Evolutionary conservation across 2,329 filamentous ascomycete genomes (phyloP).

Genomic region (Diaporthe longicolla): DNA sequence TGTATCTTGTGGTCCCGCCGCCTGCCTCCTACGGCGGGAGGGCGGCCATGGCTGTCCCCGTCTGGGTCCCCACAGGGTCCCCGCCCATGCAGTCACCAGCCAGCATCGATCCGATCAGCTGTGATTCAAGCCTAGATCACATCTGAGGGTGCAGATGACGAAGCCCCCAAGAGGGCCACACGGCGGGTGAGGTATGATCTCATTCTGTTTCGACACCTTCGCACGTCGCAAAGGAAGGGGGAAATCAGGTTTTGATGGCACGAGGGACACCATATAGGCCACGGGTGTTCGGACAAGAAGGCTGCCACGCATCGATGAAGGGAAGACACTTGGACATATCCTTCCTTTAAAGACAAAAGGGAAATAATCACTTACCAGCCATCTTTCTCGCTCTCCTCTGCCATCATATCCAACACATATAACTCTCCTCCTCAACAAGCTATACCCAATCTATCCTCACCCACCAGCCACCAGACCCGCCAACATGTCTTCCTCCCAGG

Average conservation of each 20-base stretch:
- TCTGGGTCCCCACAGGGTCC: slow-evolving; percentile 21
- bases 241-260: slow-evolving; percentile 42
- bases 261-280: slow-evolving; percentile 27
- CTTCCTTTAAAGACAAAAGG: slow-evolving; percentile 22
- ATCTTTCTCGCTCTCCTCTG: background rate
- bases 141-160: slow-evolving; percentile 37
- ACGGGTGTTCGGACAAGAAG: slow-evolving; percentile 15
- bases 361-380: background rate
- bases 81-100: slow-evolving; percentile 40
- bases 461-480: slow-evolving; percentile 25
- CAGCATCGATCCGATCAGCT: slow-evolving; percentile 35
- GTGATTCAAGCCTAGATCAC: slow-evolving; percentile 28
- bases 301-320: background rate
- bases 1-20: slow-evolving; percentile 35
- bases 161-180: slow-evolving; percentile 7
- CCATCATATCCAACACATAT: background rate
- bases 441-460: slow-evolving; percentile 42
- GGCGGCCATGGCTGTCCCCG: slow-evolving; percentile 14
- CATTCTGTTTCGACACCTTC: slow-evolving; percentile 34
- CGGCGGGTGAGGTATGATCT: slow-evolving; percentile 41
- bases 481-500: slow-evolving; percentile 52
- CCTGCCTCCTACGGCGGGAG: background rate
- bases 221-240: background rate
- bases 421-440: background rate
- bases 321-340: background rate